Conservation (phyloP, 2,329 filamentous ascomycete species). For the Pseudogymnoascus sp. region DNA sequence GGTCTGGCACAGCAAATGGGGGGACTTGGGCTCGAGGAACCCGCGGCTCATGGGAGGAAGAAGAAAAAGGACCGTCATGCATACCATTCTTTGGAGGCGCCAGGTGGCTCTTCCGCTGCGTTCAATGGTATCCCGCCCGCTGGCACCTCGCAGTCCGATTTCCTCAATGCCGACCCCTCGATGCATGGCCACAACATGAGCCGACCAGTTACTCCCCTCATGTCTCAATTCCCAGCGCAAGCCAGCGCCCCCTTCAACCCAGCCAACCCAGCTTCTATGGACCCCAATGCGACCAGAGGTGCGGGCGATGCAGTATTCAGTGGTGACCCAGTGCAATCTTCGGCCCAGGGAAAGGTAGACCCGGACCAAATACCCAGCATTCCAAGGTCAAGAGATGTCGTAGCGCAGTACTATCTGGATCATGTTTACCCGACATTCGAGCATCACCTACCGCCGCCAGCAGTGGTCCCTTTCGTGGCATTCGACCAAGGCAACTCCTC, state of each 20-base stretch:
- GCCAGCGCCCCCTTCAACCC: conserved; percentile 45
- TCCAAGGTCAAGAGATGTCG: conserved; percentile 71
- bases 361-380: conserved; percentile 90
- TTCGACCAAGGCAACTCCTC: conserved; percentile 95
- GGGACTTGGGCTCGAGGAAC: conserved; percentile 57
- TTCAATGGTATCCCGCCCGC: conserved; percentile 61
- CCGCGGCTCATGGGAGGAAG: conserved; percentile 44
- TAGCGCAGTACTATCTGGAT: conserved; percentile 75
- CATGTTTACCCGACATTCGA: conserved; percentile 95
- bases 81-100: conserved; percentile 75
- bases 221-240: conserved; percentile 55
- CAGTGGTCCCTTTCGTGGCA: conserved; percentile 82
- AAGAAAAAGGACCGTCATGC: conserved; percentile 96
- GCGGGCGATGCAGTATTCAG: conserved; percentile 29
- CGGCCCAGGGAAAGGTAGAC: conserved; percentile 69
- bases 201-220: conserved; percentile 36
- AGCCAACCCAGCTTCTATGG: conserved; percentile 32
- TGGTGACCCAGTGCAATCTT: conserved; percentile 46
- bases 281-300: conserved; percentile 17
- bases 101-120: conserved; percentile 57
- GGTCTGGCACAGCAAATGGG: conserved; percentile 67
- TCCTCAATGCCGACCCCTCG: conserved; percentile 48
- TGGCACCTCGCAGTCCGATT: conserved; percentile 47
- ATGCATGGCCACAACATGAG: conserved; percentile 39
- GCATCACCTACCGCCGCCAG: conserved; percentile 82